Conservation (phyloP, 192 early-diverging fungal genomes). For the Funneliformis geosporum region DNA sequence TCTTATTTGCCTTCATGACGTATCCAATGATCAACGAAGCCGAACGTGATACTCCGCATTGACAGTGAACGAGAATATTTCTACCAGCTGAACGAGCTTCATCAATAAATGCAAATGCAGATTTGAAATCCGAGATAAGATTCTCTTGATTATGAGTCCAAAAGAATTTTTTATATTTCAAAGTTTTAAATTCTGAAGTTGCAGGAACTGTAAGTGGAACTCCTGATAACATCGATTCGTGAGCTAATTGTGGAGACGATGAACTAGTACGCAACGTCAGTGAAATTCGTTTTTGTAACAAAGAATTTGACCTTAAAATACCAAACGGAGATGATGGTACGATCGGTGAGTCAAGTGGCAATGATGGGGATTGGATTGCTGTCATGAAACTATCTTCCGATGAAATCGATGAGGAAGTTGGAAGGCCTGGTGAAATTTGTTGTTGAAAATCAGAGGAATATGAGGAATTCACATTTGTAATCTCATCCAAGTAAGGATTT, state of each 20-base stretch:
- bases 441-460: conserved; percentile 31
- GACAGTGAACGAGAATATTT: conserved; percentile 83
- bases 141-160: conserved; percentile 78
- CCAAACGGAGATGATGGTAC: neutral
- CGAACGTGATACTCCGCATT: conserved; percentile 86
- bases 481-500: conserved; percentile 43
- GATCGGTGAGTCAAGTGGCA: conserved; percentile 9
- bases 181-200: conserved; percentile 29
- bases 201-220: conserved; percentile 20
- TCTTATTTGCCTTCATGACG: conserved; percentile 71
- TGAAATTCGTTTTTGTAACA: neutral
- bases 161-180: conserved; percentile 62
- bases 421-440: conserved; percentile 18
- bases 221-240: neutral
- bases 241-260: neutral
- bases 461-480: conserved; percentile 1
- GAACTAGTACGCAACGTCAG: neutral
- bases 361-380: conserved; percentile 8
- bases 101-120: conserved; percentile 70
- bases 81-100: conserved; percentile 49
- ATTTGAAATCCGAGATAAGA: conserved; percentile 59
- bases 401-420: neutral
- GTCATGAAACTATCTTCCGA: conserved; percentile 15
- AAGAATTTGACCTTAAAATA: neutral
- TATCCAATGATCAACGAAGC: conserved; percentile 86